These are phyloP conservation scores for Didymella lethalis DNA, from an alignment of 2,329 filamentous ascomycete genomes.

Conservation along the genomic window DNA sequence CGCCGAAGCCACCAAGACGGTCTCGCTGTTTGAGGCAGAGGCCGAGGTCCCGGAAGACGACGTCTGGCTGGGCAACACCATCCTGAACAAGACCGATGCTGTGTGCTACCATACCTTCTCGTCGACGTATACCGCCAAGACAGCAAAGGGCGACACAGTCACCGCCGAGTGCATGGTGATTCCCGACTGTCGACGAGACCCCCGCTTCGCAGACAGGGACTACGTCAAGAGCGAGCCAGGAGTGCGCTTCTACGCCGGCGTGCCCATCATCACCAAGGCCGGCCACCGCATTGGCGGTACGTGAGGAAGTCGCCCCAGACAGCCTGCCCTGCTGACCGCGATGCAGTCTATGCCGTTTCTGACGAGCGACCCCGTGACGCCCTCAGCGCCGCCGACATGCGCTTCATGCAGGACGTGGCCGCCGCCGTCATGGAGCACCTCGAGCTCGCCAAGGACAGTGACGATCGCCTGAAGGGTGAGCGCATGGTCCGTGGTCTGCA, in stretches of 20 bases:
- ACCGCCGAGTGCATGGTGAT: conserved; percentile 37
- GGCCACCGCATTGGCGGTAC: conserved; percentile 40
- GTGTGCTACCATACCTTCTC: conserved; percentile 42
- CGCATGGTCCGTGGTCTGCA: conserved; percentile 47
- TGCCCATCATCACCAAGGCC: conserved; percentile 41
- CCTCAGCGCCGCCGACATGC: conserved; percentile 35
- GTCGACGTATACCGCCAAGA: conserved; percentile 34
- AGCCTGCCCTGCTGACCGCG: conserved; percentile 1
- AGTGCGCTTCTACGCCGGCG: conserved; percentile 46
- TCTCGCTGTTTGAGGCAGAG: conserved; percentile 43
- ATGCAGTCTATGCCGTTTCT: conserved; percentile 38
- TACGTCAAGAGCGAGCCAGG: conserved; percentile 40
- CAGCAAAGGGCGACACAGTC: conserved; percentile 28
- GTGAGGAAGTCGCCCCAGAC: neutral
- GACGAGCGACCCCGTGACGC: conserved; percentile 41
- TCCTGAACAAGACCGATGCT: conserved; percentile 40
- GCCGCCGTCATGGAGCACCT: conserved; percentile 45
- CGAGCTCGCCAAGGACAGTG: conserved; percentile 39
- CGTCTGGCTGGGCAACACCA: conserved; percentile 44
- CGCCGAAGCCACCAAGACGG: conserved; percentile 49
- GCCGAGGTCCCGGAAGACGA: conserved; percentile 34
- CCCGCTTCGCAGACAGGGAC: conserved; percentile 34
- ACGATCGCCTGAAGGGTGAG: conserved; percentile 39
- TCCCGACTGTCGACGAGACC: conserved; percentile 37
- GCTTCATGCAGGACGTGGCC: conserved; percentile 44